phyloP scores from a whole-genome alignment of 257 asterid species.

The Verbena officinalis region DNA sequence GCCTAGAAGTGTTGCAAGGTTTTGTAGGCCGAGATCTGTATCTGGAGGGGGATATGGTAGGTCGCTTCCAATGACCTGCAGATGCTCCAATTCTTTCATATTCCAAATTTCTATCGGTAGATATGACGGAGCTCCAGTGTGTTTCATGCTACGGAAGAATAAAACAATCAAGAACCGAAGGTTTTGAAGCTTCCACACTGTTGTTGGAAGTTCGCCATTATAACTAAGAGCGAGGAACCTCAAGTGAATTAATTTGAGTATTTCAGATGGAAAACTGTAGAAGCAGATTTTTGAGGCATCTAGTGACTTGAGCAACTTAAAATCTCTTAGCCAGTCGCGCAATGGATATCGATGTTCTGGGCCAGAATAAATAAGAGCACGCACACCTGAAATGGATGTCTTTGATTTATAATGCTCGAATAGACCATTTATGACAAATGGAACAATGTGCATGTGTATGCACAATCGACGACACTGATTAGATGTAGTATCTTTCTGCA shows the following conservation, averaged over 20 bases:
- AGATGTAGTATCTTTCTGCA: neutral
- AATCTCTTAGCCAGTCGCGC: neutral
- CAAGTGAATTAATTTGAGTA: conserved; percentile 13
- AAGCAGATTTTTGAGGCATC: conserved; percentile 1
- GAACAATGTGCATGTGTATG: neutral
- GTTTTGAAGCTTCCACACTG: conserved; percentile 17
- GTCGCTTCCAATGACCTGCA: conserved; percentile 11
- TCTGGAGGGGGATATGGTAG: conserved; percentile 21
- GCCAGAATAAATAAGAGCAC: conserved; percentile 20
- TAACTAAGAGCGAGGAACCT: conserved; percentile 26
- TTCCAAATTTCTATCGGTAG: conserved; percentile 27
- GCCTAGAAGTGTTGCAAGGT: conserved; percentile 15
- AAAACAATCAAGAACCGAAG: conserved; percentile 20
- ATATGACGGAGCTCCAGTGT: neutral
- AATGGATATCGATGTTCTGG: neutral
- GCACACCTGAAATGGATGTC: neutral
- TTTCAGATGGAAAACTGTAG: conserved; percentile 4
- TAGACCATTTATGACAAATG: neutral
- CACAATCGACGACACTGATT: conserved; percentile 7
- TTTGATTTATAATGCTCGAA: neutral
- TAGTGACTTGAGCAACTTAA: conserved; percentile 18
- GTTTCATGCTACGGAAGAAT: neutral
- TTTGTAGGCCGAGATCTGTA: neutral
- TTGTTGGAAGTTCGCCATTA: neutral
- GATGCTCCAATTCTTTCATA: conserved; percentile 22